Percentiles rank a stretch among this genome's conserved stretches.
These are phyloP conservation scores for Eucalyptus cloeziana DNA, from an alignment of 345 rosid species.

Conservation along the genomic window DNA sequence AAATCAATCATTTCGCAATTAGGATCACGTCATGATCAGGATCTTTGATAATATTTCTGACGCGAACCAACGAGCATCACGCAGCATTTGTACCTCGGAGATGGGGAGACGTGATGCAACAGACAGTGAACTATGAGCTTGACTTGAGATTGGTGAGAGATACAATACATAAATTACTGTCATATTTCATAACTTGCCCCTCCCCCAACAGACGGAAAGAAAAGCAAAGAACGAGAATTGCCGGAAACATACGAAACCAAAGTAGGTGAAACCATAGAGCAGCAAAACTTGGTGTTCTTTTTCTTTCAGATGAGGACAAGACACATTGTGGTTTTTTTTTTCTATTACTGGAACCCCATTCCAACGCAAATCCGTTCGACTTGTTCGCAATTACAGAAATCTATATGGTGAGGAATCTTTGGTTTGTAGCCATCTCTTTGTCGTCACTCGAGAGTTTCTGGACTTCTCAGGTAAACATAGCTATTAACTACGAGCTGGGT, in stretches of 20 bases:
- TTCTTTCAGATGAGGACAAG: neutral
- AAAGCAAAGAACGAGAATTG: neutral
- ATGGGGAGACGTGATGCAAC: neutral
- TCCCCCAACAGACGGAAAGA: neutral
- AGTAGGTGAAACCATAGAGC: neutral
- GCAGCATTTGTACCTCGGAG: neutral
- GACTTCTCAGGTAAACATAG: neutral
- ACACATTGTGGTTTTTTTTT: neutral
- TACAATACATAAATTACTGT: neutral
- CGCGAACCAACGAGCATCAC: neutral
- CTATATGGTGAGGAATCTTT: neutral
- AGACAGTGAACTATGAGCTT: neutral
- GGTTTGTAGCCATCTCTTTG: neutral
- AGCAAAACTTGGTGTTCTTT: neutral
- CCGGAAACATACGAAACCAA: neutral
- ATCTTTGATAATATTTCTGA: too few species aligned
- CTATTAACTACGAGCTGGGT: neutral
- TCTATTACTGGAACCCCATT: neutral
- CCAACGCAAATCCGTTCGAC: neutral
- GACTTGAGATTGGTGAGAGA: neutral
- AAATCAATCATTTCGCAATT: too few species aligned
- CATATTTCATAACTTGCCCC: neutral
- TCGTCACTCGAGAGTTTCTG: neutral
- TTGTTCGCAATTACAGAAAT: neutral
- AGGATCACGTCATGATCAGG: too few species aligned